Conservation (phyloP, 495 filamentous ascomycete genomes). For the Xylaria acuta region DNA sequence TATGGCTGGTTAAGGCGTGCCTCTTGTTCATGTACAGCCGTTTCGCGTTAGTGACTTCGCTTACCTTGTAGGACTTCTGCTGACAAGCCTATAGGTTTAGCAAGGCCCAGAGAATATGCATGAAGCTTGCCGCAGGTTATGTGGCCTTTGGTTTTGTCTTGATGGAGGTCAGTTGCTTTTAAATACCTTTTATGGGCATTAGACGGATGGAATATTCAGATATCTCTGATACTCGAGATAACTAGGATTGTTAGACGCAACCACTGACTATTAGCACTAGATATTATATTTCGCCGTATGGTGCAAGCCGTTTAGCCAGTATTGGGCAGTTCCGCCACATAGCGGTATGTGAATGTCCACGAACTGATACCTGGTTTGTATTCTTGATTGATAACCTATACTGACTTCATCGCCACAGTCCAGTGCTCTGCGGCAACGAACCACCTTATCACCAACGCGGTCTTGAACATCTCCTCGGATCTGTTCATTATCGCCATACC, state of each 20-base stretch:
- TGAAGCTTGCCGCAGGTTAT: conserved; percentile 63
- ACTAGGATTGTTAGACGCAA: background rate
- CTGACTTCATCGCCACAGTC: conserved; percentile 4
- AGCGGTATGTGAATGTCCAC: conserved; percentile 35
- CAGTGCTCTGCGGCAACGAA: conserved; percentile 48
- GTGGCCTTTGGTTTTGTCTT: conserved; percentile 61
- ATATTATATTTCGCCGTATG: conserved; percentile 69
- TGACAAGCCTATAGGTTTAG: conserved; percentile 32
- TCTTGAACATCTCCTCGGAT: conserved; percentile 72
- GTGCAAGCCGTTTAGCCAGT: conserved; percentile 66
- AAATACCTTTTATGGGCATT: background rate
- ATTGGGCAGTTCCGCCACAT: conserved; percentile 60
- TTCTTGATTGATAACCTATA: conserved; percentile 40
- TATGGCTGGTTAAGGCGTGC: conserved; percentile 63
- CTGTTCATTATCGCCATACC: conserved; percentile 66
- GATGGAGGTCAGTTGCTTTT: conserved; percentile 48
- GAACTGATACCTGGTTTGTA: conserved; percentile 25
- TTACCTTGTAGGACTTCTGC: background rate
- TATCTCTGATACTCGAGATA: background rate
- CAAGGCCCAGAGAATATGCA: conserved; percentile 52
- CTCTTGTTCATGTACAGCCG: conserved; percentile 60
- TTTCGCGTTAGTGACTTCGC: conserved; percentile 50
- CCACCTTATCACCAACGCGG: conserved; percentile 69
- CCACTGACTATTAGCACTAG: conserved; percentile 13
- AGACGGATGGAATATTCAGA: background rate